Percentiles rank a stretch among this genome's conserved stretches.
Evolutionary conservation across 805 yeast genomes (phyloP).

Genomic region (Saturnispora sekii): DNA sequence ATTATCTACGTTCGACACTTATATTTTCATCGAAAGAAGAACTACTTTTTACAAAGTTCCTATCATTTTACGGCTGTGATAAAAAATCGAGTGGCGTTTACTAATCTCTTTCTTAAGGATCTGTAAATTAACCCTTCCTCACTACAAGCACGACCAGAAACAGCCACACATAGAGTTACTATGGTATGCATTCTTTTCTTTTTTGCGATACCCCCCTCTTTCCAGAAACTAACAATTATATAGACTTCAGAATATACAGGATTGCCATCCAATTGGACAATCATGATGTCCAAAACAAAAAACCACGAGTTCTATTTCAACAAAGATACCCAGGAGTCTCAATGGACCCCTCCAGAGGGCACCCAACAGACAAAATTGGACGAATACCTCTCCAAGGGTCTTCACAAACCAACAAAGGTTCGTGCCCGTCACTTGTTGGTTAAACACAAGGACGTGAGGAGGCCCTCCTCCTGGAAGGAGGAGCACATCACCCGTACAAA

Average conservation of each 20-base stretch:
- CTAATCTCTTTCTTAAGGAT: too few species aligned
- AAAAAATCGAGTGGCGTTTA: too few species aligned
- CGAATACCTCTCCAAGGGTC: slow-evolving; percentile 39
- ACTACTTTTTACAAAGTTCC: too few species aligned
- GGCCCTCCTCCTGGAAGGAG: slow-evolving; percentile 85
- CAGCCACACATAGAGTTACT: too few species aligned
- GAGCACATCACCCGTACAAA: slow-evolving; percentile 66
- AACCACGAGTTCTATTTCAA: slow-evolving; percentile 78
- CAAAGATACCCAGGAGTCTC: slow-evolving; percentile 57
- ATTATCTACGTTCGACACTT: too few species aligned
- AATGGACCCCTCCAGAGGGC: slow-evolving; percentile 89
- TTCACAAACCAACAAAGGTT: slow-evolving; percentile 53
- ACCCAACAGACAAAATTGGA: slow-evolving; percentile 54
- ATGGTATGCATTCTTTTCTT: neutral
- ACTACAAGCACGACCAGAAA: too few species aligned
- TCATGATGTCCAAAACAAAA: slow-evolving; percentile 68
- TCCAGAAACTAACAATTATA: too few species aligned
- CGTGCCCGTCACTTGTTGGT: slow-evolving; percentile 75
- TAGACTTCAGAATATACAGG: slow-evolving; percentile 42
- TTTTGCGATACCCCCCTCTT: neutral
- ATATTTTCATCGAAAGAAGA: too few species aligned
- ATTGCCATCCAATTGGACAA: slow-evolving; percentile 78
- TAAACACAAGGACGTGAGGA: slow-evolving; percentile 74
- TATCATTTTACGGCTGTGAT: too few species aligned
- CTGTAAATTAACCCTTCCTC: too few species aligned